Conservation (phyloP, 805 yeast species). For the Debaryomyces prosopidis region DNA sequence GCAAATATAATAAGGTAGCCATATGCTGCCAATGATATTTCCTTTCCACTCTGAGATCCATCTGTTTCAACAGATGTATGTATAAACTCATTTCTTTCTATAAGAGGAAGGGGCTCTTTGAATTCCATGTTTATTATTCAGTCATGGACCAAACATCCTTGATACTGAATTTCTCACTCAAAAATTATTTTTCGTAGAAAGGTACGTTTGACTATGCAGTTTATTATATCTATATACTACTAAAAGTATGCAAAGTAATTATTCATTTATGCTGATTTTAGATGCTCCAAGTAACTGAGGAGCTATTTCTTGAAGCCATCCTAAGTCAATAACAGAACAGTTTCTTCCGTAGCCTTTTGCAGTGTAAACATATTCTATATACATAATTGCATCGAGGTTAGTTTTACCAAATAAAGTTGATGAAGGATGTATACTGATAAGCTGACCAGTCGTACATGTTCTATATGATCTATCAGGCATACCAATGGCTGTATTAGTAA, state of each 20-base stretch:
- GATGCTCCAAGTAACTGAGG: slow-evolving; percentile 58
- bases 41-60: not conserved
- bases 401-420: slow-evolving; percentile 77
- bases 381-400: slow-evolving; percentile 84
- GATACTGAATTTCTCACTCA: too few relatives aligned
- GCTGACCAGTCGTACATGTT: slow-evolving; percentile 81
- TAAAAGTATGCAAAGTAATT: slow-evolving; percentile 1
- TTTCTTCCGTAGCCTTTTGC: slow-evolving; percentile 89
- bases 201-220: not conserved
- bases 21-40: slow-evolving; percentile 9
- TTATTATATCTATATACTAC: not conserved
- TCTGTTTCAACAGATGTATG: not conserved
- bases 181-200: too few relatives aligned
- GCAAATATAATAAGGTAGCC: slow-evolving; percentile 30
- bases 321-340: slow-evolving; percentile 77
- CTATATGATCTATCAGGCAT: slow-evolving; percentile 92
- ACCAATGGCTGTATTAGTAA: slow-evolving; percentile 90
- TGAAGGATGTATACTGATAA: slow-evolving; percentile 87
- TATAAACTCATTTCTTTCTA: slow-evolving; percentile 1
- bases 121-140: slow-evolving; percentile 3
- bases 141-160: not conserved
- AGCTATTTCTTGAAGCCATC: slow-evolving; percentile 84
- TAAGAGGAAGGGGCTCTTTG: slow-evolving; percentile 9
- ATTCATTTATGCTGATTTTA: slow-evolving; percentile 29
- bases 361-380: slow-evolving; percentile 91